Conservation (phyloP, 2,329 filamentous ascomycete species). For the Aureobasidium pullulans region DNA sequence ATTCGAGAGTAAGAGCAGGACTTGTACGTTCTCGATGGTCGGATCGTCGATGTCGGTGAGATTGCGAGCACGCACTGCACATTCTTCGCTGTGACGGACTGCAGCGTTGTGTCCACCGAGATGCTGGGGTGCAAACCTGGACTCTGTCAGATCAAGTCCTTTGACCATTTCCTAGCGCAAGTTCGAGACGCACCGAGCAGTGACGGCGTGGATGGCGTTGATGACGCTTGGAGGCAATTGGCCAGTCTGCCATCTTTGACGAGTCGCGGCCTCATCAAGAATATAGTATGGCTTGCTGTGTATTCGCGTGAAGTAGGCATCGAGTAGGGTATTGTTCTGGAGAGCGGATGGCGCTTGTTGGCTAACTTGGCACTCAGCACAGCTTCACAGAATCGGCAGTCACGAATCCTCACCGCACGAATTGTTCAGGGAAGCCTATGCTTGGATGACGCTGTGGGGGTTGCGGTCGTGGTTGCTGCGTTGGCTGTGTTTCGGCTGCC, state of each 20-base stretch:
- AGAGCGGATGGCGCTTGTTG: slow-evolving; percentile 7
- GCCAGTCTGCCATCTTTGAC: slow-evolving; percentile 63
- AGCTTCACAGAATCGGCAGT: not conserved
- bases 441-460: slow-evolving; percentile 9
- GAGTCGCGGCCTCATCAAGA: slow-evolving; percentile 66
- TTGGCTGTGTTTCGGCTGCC: not conserved
- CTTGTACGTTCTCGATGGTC: slow-evolving; percentile 68
- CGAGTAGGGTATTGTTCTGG: slow-evolving; percentile 37
- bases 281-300: slow-evolving; percentile 79
- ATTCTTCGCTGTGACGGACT: slow-evolving; percentile 62
- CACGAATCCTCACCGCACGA: slow-evolving; percentile 8
- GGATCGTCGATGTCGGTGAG: slow-evolving; percentile 75
- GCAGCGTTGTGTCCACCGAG: slow-evolving; percentile 59
- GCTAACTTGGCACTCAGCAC: slow-evolving; percentile 3
- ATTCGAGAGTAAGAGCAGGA: slow-evolving; percentile 65
- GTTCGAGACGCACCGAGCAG: slow-evolving; percentile 38
- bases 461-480: not conserved
- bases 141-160: slow-evolving; percentile 23
- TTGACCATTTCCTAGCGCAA: slow-evolving; percentile 39
- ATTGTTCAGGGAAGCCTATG: slow-evolving; percentile 4
- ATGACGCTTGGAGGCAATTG: slow-evolving; percentile 50
- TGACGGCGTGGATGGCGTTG: slow-evolving; percentile 46
- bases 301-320: slow-evolving; percentile 71
- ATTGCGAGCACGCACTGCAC: slow-evolving; percentile 59
- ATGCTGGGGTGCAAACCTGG: slow-evolving; percentile 61